Evolutionary conservation across 306 rosid genomes (phyloP), one percentile per base, ranked within the genome.

Genomic region (Alnus rubra): DNA sequence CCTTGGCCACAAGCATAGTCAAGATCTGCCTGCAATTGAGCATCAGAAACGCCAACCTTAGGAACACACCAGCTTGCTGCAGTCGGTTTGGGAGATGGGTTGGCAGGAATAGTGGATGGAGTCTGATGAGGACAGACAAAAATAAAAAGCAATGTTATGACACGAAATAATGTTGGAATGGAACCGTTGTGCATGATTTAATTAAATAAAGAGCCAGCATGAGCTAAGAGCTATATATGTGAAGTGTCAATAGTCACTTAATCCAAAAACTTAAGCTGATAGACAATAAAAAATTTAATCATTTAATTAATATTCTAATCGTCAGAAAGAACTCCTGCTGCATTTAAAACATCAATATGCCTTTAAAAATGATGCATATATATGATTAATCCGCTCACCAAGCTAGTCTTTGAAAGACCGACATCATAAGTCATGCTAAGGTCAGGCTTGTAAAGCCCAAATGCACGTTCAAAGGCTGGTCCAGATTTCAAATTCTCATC

Each of bases 401-500:
- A 89, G 82, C 86, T 85, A 53, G 86, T 86, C 75, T 83, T 92
- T 52, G 93, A 71, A 60, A 95, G 90, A 48, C 97, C 98, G 72
- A 87, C 92, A 79, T 95, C 97, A 49, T 95, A 95, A 0, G 90
- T 75, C 81, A 79, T 74, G 51, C 86, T 69, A 9, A 88, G 91
- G 84, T 95, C 97, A 8, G 94, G 81, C 81, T 80, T 89, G 85
- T 71, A 95, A 13, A 95, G 80, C 10, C 99, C 99, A 14, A 92
- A 95, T 0, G 98, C 86, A 0, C 94, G 90, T 70, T 95, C 97
- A 2, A 97, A 93, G 12, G 79, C 77, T 0, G 91, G 91, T 23
- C 99, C 98, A 1, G 96, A 76, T 81, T 95, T 95, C 64, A 86
- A 65, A 76, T 95, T 48, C 77, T 95, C 99, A 12, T 95, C 98